Conservation (phyloP, 495 filamentous ascomycete species). For the Thozetella sp. region DNA sequence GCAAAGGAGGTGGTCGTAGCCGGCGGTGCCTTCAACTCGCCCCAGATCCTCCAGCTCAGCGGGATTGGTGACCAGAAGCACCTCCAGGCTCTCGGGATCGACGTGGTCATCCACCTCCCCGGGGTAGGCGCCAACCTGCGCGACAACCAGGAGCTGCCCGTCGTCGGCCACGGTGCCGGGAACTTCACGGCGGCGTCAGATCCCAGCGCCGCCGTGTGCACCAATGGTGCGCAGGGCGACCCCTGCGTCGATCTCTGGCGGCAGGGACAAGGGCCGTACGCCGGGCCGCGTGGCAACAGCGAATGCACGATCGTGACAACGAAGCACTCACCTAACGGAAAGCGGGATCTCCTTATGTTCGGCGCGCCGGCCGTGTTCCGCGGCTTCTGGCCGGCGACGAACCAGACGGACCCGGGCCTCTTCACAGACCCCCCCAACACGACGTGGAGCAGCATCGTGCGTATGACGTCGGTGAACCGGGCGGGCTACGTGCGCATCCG, state of each 20-base stretch:
- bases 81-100: slow-evolving; percentile 34
- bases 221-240: neutral
- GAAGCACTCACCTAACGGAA: neutral
- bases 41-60: slow-evolving; percentile 44
- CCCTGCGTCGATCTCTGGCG: neutral
- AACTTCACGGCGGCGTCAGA: neutral
- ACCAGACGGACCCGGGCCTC: slow-evolving; percentile 18
- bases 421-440: slow-evolving; percentile 19
- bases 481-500: slow-evolving; percentile 39
- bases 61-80: slow-evolving; percentile 45
- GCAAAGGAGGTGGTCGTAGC: slow-evolving; percentile 50
- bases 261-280: neutral
- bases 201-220: neutral
- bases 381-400: slow-evolving; percentile 21
- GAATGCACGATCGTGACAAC: neutral
- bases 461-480: slow-evolving; percentile 35
- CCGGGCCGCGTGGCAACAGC: neutral
- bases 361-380: slow-evolving; percentile 30
- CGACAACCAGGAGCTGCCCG: neutral
- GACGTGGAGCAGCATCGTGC: slow-evolving; percentile 29
- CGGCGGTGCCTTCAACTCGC: slow-evolving; percentile 45
- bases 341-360: slow-evolving; percentile 15
- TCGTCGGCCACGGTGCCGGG: neutral
- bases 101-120: slow-evolving; percentile 43
- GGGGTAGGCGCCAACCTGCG: slow-evolving; percentile 50